Evolutionary conservation across 163 green algal species (phyloP), one percentile per base, ranked within the genome.

Genomic region (Botryococcus braunii): DNA sequence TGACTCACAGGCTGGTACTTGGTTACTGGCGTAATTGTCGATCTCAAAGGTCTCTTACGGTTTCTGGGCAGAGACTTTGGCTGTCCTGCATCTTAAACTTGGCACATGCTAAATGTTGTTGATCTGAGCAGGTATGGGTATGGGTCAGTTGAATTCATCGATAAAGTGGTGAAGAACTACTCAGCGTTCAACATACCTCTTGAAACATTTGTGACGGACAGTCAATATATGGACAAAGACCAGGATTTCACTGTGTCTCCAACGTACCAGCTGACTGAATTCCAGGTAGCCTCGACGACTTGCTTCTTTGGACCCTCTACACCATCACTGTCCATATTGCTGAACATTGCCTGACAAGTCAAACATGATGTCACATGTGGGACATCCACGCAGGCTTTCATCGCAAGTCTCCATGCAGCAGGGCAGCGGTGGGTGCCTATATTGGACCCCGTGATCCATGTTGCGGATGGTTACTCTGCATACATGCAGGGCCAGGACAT

Each of bases 401-500:
- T 80, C 34, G 60, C 75, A 2, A 27, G 77, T 25, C 74, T 95
- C 72, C 79, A 88, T 58, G 66, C 36, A 27, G 41, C 59, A 4
- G 76, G 70, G 4, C 80, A 87, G 72, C 74, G 67, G 57, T 94
- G 82, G 77, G 74, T 92, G 66, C 80, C 81, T 31, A 93, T 95
- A n/a, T 36, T 91, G 31, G 85, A 90, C 56, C 79, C 80, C 0
- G 78, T 72, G 13, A 83, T 88, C 36, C 79, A 83, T 66, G 65
- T 87, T 5, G 72, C 85, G 3, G 47, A 50, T 1, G 81, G 75
- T 31, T 92, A 93, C 62, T 29, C 71, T 0, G 63, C 87, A 11
- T 94, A 94, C 69, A 76, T 87, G 3, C 27, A 49, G 2, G 88
- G 85, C 25, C 13, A 92, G 4, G 46, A 58, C 34, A 34, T 57